These are phyloP conservation scores for Nigrospora oryzae DNA, from an alignment of 2,329 filamentous ascomycete genomes.

Conservation along the genomic window DNA sequence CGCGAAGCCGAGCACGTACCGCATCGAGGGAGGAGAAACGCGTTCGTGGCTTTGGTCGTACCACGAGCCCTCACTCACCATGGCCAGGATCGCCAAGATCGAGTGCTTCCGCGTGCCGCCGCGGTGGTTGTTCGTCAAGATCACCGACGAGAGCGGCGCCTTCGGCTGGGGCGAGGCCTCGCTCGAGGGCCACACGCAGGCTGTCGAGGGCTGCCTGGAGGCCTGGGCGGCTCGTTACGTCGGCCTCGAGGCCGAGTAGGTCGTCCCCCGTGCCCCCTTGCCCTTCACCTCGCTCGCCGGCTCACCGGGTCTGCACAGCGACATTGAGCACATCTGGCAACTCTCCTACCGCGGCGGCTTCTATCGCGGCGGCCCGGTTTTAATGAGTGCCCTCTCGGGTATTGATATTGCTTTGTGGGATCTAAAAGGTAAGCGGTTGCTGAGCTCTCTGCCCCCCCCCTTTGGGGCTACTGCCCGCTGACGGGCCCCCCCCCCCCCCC, in stretches of 20 bases:
- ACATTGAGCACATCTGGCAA: slow-evolving; percentile 79
- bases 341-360: slow-evolving; percentile 62
- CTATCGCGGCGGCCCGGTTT: slow-evolving; percentile 70
- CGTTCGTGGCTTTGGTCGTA: no score
- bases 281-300: neutral
- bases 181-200: slow-evolving; percentile 64
- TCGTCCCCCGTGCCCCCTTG: neutral
- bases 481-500: neutral
- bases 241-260: slow-evolving; percentile 63
- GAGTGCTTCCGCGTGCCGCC: slow-evolving; percentile 71
- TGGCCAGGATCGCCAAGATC: slow-evolving; percentile 57
- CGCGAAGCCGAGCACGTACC: no score
- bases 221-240: slow-evolving; percentile 54
- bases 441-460: no score
- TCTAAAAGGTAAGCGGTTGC: slow-evolving; percentile 43
- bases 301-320: slow-evolving; percentile 29
- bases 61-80: slow-evolving; percentile 15
- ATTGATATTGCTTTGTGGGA: slow-evolving; percentile 79
- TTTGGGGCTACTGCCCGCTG: neutral
- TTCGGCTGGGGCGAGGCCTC: slow-evolving; percentile 69
- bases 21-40: no score
- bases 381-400: slow-evolving; percentile 71
- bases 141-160: slow-evolving; percentile 56
- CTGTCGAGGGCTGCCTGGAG: slow-evolving; percentile 66
- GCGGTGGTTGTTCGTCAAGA: slow-evolving; percentile 71